Evolutionary conservation across 371 early-diverging fungal genomes (phyloP), one percentile per base, ranked within the genome.

Genomic region (Lichtheimia ornata): DNA sequence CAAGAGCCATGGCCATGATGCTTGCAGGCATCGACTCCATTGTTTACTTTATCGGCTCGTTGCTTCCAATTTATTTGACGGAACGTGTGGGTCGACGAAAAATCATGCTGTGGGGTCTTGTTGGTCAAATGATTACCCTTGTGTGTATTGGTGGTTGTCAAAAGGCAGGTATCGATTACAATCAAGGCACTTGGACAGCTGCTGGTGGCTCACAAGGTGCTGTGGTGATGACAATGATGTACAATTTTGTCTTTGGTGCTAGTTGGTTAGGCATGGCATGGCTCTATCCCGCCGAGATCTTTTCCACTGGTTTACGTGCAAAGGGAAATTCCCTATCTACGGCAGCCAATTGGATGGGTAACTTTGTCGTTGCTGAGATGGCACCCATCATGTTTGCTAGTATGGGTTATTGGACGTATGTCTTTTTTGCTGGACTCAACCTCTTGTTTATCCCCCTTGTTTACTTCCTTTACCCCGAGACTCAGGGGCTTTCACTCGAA

Each of bases 321-420:
- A 75, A 80, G 64, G 81, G 81, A 60, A 77, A 77, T 61, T 73
- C 73, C 1, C 71, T 80, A 58, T 73, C 83, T 27, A 90, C 88
- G 35, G 82, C 82, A 65, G 81, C 89, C 74, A 88, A 90, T 82
- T 90, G 88, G 88, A 66, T 74, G 63, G 77, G 73, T 63, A 86
- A 85, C 73, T 77, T 80, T 65, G 59, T 74, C 52, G 81, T 80
- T 7, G 75, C 81, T 17, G 62, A 64, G 64, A 70, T 80, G 64
- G 72, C 81, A n/a, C 81, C 77, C 13, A 72, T 77, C 15, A 55
- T 74, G 15, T 79, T 79, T 51, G 58, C 67, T 50, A 70, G 75
- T 18, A 65, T 66, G 12, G 60, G 61, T 17, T 79, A 63, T 53
- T 79, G 79, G 79, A 73, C 74, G 15, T 85, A 79, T 73, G 59